phyloP scores from a whole-genome alignment of 345 rosid species.

The Syzygium jambos region DNA sequence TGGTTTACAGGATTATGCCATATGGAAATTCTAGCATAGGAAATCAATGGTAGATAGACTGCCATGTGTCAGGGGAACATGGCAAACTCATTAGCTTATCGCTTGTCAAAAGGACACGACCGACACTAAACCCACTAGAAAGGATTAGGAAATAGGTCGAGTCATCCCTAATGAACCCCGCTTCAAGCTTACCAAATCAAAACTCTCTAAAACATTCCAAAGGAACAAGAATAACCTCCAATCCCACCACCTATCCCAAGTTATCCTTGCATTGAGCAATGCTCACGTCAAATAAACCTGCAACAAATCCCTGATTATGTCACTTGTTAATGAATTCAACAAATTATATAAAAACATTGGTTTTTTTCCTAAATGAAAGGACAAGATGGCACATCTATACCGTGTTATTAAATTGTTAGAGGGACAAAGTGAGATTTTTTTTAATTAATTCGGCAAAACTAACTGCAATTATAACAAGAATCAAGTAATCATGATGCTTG shows the following conservation, averaged over 20 bases:
- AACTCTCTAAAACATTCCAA: not conserved
- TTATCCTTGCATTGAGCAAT: not conserved
- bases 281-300: not conserved
- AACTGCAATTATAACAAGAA: not conserved
- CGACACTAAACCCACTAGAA: not conserved
- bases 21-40: not conserved
- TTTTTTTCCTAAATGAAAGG: not conserved
- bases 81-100: not conserved
- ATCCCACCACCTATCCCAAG: not conserved
- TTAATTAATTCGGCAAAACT: not conserved
- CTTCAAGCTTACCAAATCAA: not conserved
- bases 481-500: not conserved
- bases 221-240: not conserved
- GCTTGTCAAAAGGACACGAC: not conserved
- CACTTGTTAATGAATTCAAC: not conserved
- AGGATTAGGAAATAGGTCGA: not conserved
- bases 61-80: not conserved
- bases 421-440: not conserved
- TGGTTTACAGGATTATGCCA: not conserved
- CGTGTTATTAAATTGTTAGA: not conserved
- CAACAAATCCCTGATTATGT: not conserved
- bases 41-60: not conserved
- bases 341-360: not conserved
- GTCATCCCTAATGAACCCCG: not conserved
- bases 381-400: not conserved